Conservation (phyloP, 2,329 filamentous ascomycete species). For the Hymenoscyphus linearis region DNA sequence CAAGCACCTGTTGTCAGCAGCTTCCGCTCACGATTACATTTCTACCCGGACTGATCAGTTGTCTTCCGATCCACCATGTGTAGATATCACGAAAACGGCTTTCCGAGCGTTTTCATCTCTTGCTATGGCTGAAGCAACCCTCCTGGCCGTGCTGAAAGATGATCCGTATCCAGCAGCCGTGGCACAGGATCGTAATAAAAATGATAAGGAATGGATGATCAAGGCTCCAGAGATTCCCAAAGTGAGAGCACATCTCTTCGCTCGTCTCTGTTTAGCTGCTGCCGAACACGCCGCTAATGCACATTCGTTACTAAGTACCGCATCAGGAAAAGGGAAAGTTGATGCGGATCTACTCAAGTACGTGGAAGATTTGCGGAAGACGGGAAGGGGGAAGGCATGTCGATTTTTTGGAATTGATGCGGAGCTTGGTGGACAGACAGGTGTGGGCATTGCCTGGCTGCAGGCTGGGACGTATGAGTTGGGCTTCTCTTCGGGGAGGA, state of each 20-base stretch:
- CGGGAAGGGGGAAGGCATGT: slow-evolving; percentile 77
- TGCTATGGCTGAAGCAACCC: slow-evolving; percentile 79
- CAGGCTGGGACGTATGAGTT: slow-evolving; percentile 71
- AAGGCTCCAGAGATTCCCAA: slow-evolving; percentile 81
- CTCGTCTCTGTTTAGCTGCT: slow-evolving; percentile 79
- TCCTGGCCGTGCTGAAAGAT: slow-evolving; percentile 87
- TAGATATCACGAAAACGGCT: slow-evolving; percentile 49
- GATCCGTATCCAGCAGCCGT: slow-evolving; percentile 85
- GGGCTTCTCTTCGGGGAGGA: slow-evolving; percentile 48
- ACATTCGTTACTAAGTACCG: slow-evolving; percentile 43
- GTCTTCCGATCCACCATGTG: slow-evolving; percentile 37
- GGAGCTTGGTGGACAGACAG: slow-evolving; percentile 74
- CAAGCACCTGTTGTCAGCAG: slow-evolving; percentile 70
- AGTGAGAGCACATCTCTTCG: slow-evolving; percentile 82
- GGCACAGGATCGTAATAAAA: slow-evolving; percentile 73
- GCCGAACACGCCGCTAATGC: slow-evolving; percentile 82
- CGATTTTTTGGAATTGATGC: slow-evolving; percentile 88
- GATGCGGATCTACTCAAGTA: slow-evolving; percentile 67
- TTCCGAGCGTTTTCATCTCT: slow-evolving; percentile 57
- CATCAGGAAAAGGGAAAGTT: slow-evolving; percentile 44
- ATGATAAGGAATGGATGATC: slow-evolving; percentile 95
- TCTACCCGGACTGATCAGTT: slow-evolving; percentile 48
- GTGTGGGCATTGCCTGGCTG: slow-evolving; percentile 83
- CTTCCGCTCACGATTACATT: slow-evolving; percentile 71
- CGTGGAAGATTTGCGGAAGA: slow-evolving; percentile 66